Evolutionary conservation across 1,139 yeast species (phyloP).

Genomic region (Diutina mesorugosa): DNA sequence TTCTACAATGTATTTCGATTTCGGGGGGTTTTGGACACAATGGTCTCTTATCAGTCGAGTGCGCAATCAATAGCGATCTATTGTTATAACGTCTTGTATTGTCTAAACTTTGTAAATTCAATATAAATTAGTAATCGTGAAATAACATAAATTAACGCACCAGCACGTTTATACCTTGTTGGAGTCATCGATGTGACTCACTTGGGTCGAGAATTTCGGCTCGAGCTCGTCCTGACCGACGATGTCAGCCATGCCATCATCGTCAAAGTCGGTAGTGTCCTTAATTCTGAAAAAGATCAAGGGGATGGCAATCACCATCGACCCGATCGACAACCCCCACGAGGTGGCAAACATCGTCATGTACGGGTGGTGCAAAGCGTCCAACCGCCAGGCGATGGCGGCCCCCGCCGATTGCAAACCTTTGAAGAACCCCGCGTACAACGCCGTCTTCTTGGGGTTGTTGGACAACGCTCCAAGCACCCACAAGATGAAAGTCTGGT

Average conservation of each 20-base stretch:
- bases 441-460: slow-evolving; percentile 41
- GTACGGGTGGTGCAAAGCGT: slow-evolving; percentile 29
- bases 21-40: no score
- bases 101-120: not conserved
- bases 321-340: slow-evolving; percentile 44
- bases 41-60: no score
- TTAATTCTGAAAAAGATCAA: slow-evolving; percentile 26
- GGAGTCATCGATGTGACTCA: not conserved
- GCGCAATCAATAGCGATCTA: no score
- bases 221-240: slow-evolving; percentile 16
- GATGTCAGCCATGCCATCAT: slow-evolving; percentile 20
- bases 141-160: not conserved
- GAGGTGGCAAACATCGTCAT: slow-evolving; percentile 35
- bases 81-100: no score
- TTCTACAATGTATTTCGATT: no score
- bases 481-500: slow-evolving; percentile 47
- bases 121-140: not conserved
- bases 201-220: slow-evolving; percentile 7
- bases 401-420: slow-evolving; percentile 55
- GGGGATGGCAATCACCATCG: slow-evolving; percentile 24
- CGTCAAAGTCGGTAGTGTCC: slow-evolving; percentile 30
- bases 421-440: slow-evolving; percentile 52
- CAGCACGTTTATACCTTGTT: not conserved
- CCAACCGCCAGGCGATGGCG: slow-evolving; percentile 49
- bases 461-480: slow-evolving; percentile 45